These are phyloP conservation scores for Chalciporus chontae DNA, from an alignment of 768 basidiomycete genomes.

Conservation along the genomic window DNA sequence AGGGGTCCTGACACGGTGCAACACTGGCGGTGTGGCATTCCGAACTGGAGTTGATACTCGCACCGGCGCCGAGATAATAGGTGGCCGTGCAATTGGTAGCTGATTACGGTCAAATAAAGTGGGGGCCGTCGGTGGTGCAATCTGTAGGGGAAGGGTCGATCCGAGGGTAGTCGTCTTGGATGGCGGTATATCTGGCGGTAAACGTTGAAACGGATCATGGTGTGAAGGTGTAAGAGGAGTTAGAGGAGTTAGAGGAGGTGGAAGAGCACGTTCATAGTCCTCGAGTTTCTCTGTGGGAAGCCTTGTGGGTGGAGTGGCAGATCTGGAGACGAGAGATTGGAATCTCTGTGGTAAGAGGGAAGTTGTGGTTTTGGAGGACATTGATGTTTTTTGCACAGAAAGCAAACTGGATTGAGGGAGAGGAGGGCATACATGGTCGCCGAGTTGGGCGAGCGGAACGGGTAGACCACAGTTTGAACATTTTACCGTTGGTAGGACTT, in stretches of 20 bases:
- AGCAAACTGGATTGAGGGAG: constrained; percentile 42
- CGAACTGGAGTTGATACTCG: constrained; percentile 16
- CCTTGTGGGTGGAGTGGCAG: constrained; percentile 10
- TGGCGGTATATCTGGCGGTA: constrained; percentile 18
- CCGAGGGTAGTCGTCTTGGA: constrained; percentile 5
- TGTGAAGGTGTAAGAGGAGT: background rate
- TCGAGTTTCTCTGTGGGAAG: constrained; percentile 7
- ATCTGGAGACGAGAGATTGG: constrained; percentile 40
- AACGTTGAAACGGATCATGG: constrained; percentile 27
- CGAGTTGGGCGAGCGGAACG: constrained; percentile 70
- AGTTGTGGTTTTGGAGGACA: constrained; percentile 39
- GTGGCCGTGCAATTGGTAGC: constrained; percentile 2
- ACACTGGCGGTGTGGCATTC: constrained; percentile 10
- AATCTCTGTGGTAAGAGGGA: constrained; percentile 50
- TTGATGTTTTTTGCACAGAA: constrained; percentile 30
- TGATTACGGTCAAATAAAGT: constrained; percentile 5
- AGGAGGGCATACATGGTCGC: constrained; percentile 70
- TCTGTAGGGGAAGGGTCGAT: constrained; percentile 4
- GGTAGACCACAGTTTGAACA: constrained; percentile 74
- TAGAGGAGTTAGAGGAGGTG: constrained; percentile 4
- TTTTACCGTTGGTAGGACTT: constrained; percentile 77
- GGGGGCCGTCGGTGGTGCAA: background rate
- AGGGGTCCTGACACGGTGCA: constrained; percentile 19
- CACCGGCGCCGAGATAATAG: constrained; percentile 9
- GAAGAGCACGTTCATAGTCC: constrained; percentile 2